A percentile compares a stretch with the other conserved stretches of the same genome.
Conservation (phyloP, 169 alveolate genomes). For the Blepharisma undulans region DNA sequence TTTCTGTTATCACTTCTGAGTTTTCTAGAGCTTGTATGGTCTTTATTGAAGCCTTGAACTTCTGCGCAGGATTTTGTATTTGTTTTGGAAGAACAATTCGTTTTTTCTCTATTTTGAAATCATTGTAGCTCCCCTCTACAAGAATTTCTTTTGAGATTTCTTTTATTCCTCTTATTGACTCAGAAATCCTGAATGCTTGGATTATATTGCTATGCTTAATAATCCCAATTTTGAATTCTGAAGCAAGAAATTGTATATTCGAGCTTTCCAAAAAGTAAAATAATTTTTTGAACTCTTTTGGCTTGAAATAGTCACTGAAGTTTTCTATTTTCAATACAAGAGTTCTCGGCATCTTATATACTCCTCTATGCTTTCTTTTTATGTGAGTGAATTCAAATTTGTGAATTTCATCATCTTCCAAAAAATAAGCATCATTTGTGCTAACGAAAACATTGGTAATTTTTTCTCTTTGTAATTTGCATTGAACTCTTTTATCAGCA, state of each 20-base stretch:
- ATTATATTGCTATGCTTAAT: background rate
- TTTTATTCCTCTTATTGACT: background rate
- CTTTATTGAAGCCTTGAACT: background rate
- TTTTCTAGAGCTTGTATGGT: background rate
- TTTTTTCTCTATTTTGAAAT: background rate
- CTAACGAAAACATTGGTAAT: background rate
- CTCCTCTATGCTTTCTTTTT: background rate
- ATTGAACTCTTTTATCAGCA: background rate
- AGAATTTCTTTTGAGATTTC: background rate
- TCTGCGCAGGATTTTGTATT: background rate
- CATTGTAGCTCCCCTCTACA: background rate
- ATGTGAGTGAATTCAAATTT: too few species aligned
- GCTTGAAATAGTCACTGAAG: background rate
- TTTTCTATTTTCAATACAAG: background rate
- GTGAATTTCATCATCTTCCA: background rate
- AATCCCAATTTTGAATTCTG: background rate
- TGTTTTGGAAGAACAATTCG: background rate
- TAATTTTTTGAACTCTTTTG: background rate
- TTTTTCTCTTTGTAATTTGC: background rate
- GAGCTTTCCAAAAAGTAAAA: background rate
- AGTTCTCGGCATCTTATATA: background rate
- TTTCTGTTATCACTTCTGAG: background rate
- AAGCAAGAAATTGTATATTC: background rate
- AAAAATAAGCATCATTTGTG: background rate
- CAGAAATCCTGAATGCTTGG: background rate